Conservation (phyloP, 139 green algal species). For the Haematococcus lacustris region DNA sequence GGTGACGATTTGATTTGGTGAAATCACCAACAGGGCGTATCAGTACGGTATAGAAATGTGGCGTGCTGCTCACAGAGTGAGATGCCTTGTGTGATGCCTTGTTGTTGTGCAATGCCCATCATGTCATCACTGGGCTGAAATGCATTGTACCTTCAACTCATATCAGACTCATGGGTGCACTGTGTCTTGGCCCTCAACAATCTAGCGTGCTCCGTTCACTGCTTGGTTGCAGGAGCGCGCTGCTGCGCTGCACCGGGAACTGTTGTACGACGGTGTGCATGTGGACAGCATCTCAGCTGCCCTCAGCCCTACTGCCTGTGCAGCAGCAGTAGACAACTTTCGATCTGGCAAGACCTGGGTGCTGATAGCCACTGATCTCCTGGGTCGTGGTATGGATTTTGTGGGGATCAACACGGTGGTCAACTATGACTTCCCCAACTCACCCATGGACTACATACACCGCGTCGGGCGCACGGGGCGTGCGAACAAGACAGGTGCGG, state of each 20-base stretch:
- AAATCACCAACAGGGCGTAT: no score
- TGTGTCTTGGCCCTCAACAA: no score
- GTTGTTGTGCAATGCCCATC: no score
- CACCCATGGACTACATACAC: conserved; percentile 88
- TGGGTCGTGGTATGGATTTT: conserved; percentile 90
- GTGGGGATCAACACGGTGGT: conserved; percentile 85
- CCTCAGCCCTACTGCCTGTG: conserved; percentile 50
- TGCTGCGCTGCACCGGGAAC: conserved; percentile 67
- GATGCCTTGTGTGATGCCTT: no score
- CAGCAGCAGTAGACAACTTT: conserved; percentile 72
- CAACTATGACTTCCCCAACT: conserved; percentile 91
- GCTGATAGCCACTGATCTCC: conserved; percentile 91
- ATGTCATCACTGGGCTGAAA: no score
- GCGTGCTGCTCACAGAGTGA: no score
- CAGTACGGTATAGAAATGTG: no score
- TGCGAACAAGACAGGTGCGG: conserved; percentile 21
- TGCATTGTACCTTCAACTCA: no score
- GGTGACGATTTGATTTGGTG: no score
- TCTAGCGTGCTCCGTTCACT: no score
- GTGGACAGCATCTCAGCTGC: conserved; percentile 78
- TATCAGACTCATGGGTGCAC: no score
- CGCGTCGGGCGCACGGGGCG: conserved; percentile 76
- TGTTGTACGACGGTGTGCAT: conserved; percentile 77
- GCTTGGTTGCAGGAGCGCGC: conserved; percentile 51
- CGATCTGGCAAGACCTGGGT: conserved; percentile 72